Percentiles rank a stretch among this genome's conserved stretches.
phyloP scores from a whole-genome alignment of 73 alveolate genomes.

The Paraurostyla sp. region DNA sequence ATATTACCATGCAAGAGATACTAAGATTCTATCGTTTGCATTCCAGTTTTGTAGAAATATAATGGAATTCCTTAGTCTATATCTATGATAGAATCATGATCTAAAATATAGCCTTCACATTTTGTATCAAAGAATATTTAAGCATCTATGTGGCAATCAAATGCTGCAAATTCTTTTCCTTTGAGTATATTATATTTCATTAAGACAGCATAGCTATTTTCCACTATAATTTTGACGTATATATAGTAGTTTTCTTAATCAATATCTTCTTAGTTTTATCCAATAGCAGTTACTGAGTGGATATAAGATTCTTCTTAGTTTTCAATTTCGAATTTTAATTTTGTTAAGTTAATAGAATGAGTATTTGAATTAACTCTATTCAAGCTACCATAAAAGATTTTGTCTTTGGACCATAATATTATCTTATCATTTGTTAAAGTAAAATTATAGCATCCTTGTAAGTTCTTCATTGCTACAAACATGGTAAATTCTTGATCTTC shows the following conservation, averaged over 20 bases:
- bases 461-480: neutral
- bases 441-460: neutral
- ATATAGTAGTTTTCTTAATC: neutral
- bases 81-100: slow-evolving; percentile 19
- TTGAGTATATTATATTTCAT: neutral
- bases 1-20: neutral
- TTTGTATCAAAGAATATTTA: slow-evolving; percentile 16
- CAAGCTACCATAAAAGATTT: neutral
- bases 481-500: neutral
- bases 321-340: neutral
- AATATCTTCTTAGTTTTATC: slow-evolving; percentile 13
- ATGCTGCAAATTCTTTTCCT: slow-evolving; percentile 4
- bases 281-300: neutral
- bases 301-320: neutral
- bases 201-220: neutral
- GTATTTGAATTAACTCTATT: neutral
- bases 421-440: slow-evolving; percentile 7
- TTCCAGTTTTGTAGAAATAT: slow-evolving; percentile 8
- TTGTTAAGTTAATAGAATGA: neutral
- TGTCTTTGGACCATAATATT: neutral
- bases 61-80: slow-evolving; percentile 26
- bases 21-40: neutral
- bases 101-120: slow-evolving; percentile 26
- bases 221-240: neutral
- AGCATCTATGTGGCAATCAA: slow-evolving; percentile 3